A percentile compares a stretch with the other conserved stretches of the same genome.
phyloP scores from a whole-genome alignment of 768 basidiomycete genomes.

The Pseudohyphozyma bogoriensis region DNA sequence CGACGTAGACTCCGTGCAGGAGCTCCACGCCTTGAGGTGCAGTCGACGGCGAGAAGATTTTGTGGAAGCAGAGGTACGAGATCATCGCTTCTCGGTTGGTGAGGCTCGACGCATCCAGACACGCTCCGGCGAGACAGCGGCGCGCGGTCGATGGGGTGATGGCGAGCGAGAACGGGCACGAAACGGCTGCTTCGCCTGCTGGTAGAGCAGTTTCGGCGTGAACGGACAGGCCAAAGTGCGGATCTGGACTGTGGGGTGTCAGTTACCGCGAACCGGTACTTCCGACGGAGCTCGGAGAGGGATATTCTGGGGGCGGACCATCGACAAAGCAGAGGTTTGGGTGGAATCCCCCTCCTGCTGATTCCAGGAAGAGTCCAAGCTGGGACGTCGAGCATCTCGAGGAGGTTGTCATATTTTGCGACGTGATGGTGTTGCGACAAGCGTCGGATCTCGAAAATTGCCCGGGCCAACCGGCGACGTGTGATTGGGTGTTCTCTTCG shows the following conservation, averaged over 20 bases:
- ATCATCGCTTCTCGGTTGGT: constrained; percentile 31
- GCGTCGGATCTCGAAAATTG: too few species aligned
- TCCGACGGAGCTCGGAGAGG: not conserved
- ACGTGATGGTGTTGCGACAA: too few species aligned
- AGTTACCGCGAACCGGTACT: not conserved
- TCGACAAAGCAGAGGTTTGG: not conserved
- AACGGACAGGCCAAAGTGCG: constrained; percentile 32
- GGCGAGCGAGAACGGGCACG: constrained; percentile 37
- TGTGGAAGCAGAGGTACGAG: constrained; percentile 37
- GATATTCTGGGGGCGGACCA: too few species aligned
- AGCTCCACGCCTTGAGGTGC: constrained; percentile 21
- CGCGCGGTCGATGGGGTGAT: constrained; percentile 34
- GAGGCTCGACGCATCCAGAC: not conserved
- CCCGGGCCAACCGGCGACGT: too few species aligned
- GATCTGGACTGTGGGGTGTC: constrained; percentile 4
- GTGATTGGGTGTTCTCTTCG: too few species aligned
- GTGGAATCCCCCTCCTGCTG: not conserved
- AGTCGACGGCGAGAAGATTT: constrained; percentile 2
- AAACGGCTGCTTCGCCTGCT: constrained; percentile 31
- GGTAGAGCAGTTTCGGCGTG: constrained; percentile 28
- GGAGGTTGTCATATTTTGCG: too few species aligned
- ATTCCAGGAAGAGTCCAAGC: not conserved
- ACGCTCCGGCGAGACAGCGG: constrained; percentile 15
- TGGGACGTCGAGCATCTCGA: not conserved
- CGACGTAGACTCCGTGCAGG: constrained; percentile 50